Base-by-base conservation (phyloP, 2,329 filamentous ascomycete genomes). In the Alternaria sp. region DNA sequence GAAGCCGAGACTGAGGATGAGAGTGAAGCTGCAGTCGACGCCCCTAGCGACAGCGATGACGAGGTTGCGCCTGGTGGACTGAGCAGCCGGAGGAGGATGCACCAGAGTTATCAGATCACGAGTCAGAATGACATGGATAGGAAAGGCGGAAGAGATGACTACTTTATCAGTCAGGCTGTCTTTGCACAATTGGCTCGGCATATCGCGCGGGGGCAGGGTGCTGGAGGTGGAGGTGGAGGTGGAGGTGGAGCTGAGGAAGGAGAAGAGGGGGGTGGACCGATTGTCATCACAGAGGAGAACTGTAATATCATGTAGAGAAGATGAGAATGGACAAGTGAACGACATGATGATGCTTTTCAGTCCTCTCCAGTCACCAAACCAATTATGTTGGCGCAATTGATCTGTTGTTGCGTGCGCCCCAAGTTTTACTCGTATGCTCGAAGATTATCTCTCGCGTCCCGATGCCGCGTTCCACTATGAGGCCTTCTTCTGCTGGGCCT, bases 401-500 rank as follows among this genome's bases (percentile, higher is more conserved):
- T n/a, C 17, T 21, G 17, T 40, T n/a, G 5, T 36, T 56, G n/a
- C 29, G 40, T 46, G 26, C 29, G 17, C 7, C 10, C 11, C 26
- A 49, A 40, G 46, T 44, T 39, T 56, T 24, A 44, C 39, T 37
- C 54, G 39, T 44, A 23, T 56, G 8, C 6, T 51, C 5, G 33
- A 23, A 51, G 33, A 42, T 26, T 21, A 24, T 41, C 0, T 2
- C 29, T 10, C 33, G 39, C 2, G 26, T 31, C 49, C 13, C 31
- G 34, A 29, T 28, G 29, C 23, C 17, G 6, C 23, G n/a, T 14
- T 3, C 13, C 10, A 53, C 65, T 64, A 77, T 21, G 68, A 74
- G 60, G 89, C 87, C 88, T 96, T 95, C 88, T 97, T 96, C 84
- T 90, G 89, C 56, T 90, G 90, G 80, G 93, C 93, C 86, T 98